Conservation (phyloP, 2,329 filamentous ascomycete species). For the Ascochyta lentis region DNA sequence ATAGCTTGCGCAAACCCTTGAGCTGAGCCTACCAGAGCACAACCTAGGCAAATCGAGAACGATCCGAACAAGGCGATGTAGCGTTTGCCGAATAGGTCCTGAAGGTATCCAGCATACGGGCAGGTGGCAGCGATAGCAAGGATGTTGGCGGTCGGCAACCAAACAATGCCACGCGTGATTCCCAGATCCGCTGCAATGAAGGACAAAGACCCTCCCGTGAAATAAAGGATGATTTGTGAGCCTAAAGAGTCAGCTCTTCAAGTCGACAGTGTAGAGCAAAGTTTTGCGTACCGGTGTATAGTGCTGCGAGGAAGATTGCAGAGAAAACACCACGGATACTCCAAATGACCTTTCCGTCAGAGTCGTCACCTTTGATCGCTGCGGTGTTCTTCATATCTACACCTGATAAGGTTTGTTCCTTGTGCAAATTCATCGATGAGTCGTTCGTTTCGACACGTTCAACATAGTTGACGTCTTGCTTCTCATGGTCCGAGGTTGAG, state of each 20-base stretch:
- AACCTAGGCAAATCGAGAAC: constrained; percentile 39
- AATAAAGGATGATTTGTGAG: constrained; percentile 46
- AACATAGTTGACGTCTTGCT: constrained; percentile 31
- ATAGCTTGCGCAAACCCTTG: constrained; percentile 45
- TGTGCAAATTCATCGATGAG: constrained; percentile 32
- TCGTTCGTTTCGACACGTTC: constrained; percentile 33
- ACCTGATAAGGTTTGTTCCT: constrained; percentile 33
- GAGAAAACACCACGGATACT: constrained; percentile 43
- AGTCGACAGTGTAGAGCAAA: background rate
- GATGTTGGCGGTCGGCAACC: constrained; percentile 46
- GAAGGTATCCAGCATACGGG: constrained; percentile 46
- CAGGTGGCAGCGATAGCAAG: constrained; percentile 45
- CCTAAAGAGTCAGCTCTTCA: constrained; percentile 21
- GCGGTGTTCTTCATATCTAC: constrained; percentile 45
- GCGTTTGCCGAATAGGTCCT: constrained; percentile 46
- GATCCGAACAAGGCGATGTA: constrained; percentile 46
- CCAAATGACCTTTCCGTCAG: constrained; percentile 50
- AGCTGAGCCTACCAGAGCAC: constrained; percentile 36
- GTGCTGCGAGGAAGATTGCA: constrained; percentile 46
- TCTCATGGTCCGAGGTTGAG: constrained; percentile 28
- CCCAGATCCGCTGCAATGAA: constrained; percentile 41
- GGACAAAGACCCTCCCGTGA: constrained; percentile 39
- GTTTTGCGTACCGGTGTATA: constrained; percentile 41
- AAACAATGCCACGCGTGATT: constrained; percentile 32
- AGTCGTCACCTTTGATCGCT: constrained; percentile 51